Evolutionary conservation across 2,329 filamentous ascomycete species (phyloP).

Genomic region (Fusarium sp.): DNA sequence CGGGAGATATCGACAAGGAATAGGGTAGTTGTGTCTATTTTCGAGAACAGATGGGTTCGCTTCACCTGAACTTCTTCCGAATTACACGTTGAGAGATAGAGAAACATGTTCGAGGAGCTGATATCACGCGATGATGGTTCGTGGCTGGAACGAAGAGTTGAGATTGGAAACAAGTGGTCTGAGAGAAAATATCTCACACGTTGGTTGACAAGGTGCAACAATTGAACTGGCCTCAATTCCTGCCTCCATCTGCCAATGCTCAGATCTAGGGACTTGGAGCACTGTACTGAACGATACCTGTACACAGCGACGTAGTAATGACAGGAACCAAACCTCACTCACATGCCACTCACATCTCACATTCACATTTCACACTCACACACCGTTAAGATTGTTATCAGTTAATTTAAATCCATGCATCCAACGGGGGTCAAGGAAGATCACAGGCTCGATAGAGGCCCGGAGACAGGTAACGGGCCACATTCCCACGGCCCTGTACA

Average conservation of each 20-base stretch:
- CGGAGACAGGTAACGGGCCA: slow-evolving; percentile 33
- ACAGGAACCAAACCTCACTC: slow-evolving; percentile 20
- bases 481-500: slow-evolving; percentile 29
- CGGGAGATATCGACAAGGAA: slow-evolving; percentile 22
- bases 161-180: slow-evolving; percentile 15
- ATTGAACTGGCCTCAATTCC: slow-evolving; percentile 5
- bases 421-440: slow-evolving; percentile 42
- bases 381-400: slow-evolving; percentile 31
- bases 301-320: slow-evolving; percentile 9
- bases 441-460: slow-evolving; percentile 30
- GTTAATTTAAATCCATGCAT: slow-evolving; percentile 28
- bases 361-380: slow-evolving; percentile 15
- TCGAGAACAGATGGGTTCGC: not conserved
- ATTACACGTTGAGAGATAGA: slow-evolving; percentile 12
- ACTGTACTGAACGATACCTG: slow-evolving; percentile 29
- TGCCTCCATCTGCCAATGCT: slow-evolving; percentile 9
- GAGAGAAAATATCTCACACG: slow-evolving; percentile 8
- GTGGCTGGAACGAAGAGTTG: slow-evolving; percentile 18
- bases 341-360: not conserved
- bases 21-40: slow-evolving; percentile 34
- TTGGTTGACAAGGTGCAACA: not conserved
- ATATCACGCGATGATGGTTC: slow-evolving; percentile 20
- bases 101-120: slow-evolving; percentile 15
- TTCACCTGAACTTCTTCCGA: slow-evolving; percentile 12
- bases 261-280: slow-evolving; percentile 11